Evolutionary conservation across 495 filamentous ascomycete species (phyloP), one percentile per base, ranked within the genome.

Genomic region (Thermothielavioides terrestris): DNA sequence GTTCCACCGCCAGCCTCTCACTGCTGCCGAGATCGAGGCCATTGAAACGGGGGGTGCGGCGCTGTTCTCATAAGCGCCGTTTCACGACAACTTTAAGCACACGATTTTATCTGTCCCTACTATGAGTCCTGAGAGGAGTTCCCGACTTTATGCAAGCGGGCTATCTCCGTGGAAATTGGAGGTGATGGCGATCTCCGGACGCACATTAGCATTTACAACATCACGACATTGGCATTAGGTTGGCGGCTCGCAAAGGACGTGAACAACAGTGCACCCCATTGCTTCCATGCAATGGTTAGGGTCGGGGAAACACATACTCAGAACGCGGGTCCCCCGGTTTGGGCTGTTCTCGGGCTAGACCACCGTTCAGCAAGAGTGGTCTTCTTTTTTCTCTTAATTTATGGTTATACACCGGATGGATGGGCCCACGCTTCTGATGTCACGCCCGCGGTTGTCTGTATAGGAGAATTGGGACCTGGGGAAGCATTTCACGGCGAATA

Each of bases 1-100:
- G 53, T 98, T 95, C 74, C 80, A 84, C 58, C 76, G 91, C 45
- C 71, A 77, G 12, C 75, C 80, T 15, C 82, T 87, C 67, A 82
- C 74, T 22, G 63, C 81, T 57, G 82, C 81, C 37, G 92, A 98
- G 76, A 98, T 98, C 50, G 94, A 97, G 64, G 89, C 89, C 27
- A 77, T 98, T 47, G 89, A 96, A 78, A 85, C 84, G 25, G 94
- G 89, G 23, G 92, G 92, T 46, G 92, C 91, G 12, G 55, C 70
- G 6, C 55, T 66, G 41, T 64, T 66, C 49, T 65, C 65, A 25
- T 73, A 56, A 68, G 50, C 26, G 26, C n/a, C 10, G 47, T 20
- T 14, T 14, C n/a, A n/a, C n/a, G n/a, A 14, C 6, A 17, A 8
- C 20, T 27, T 27, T 21, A 18, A n/a, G 2, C 38, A 41, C 15